These are phyloP conservation scores for Pisolithus marmoratus DNA, from an alignment of 768 basidiomycete species.

Conservation along the genomic window DNA sequence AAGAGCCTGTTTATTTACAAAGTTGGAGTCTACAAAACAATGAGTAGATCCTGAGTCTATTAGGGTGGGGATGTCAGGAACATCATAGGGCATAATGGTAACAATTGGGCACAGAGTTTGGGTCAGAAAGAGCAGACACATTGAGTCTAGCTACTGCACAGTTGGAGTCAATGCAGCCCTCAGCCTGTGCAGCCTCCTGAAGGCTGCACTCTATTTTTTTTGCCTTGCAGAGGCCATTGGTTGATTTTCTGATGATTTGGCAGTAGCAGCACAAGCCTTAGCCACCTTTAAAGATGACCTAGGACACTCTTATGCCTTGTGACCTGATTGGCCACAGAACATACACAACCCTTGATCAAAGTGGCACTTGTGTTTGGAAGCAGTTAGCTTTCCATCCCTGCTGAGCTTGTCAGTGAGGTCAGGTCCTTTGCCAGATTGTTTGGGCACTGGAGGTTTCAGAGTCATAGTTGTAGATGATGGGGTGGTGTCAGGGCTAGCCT, in stretches of 20 bases:
- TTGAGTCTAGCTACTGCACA: constrained; percentile 5
- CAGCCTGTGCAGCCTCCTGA: background rate
- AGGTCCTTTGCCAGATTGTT: no score
- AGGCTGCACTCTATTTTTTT: constrained; percentile 5
- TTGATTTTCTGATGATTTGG: background rate
- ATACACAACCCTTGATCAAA: constrained; percentile 2
- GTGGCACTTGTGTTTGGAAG: background rate
- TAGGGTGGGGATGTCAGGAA: no score
- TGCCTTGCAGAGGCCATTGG: background rate
- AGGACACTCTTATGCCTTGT: background rate
- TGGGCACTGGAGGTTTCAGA: no score
- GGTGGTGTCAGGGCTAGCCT: no score
- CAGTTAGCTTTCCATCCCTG: background rate
- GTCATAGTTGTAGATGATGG: no score
- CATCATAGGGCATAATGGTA: no score
- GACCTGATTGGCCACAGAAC: background rate
- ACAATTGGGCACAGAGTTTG: no score
- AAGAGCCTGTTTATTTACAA: no score
- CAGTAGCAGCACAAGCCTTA: background rate
- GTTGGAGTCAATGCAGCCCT: background rate
- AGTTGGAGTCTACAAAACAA: no score
- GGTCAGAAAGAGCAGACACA: background rate
- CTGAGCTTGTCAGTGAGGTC: background rate
- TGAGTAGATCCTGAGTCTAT: no score
- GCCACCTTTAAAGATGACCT: background rate